These are phyloP conservation scores for Arthrobotrys entomopaga DNA, from an alignment of 2,329 filamentous ascomycete genomes.

Conservation along the genomic window DNA sequence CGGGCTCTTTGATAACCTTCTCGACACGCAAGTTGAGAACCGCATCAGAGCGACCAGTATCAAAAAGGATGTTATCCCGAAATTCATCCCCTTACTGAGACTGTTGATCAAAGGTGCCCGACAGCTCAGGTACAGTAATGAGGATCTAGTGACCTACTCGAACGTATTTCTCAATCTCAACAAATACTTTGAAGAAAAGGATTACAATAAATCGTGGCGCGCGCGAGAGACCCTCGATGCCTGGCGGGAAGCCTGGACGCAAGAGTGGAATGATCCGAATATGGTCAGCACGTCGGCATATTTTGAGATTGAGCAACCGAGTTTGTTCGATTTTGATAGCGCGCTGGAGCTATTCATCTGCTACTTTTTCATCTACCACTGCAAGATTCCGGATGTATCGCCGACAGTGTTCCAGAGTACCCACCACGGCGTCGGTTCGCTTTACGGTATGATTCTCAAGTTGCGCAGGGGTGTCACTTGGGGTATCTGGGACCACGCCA, in stretches of 20 bases:
- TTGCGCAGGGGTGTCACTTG: constrained; percentile 70
- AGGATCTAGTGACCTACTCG: constrained; percentile 64
- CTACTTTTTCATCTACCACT: constrained; percentile 69
- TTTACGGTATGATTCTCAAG: constrained; percentile 72
- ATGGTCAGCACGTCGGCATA: constrained; percentile 59
- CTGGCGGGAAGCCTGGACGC: constrained; percentile 66
- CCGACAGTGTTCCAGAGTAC: constrained; percentile 73
- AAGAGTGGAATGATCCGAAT: constrained; percentile 63
- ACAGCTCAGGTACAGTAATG: constrained; percentile 63
- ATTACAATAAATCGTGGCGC: constrained; percentile 66
- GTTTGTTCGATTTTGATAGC: constrained; percentile 60
- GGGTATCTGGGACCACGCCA: constrained; percentile 73
- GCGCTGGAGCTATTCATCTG: constrained; percentile 61
- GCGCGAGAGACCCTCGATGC: constrained; percentile 64
- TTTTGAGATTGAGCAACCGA: constrained; percentile 61
- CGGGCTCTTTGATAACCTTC: constrained; percentile 67
- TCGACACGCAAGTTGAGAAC: constrained; percentile 67
- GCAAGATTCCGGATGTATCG: constrained; percentile 68
- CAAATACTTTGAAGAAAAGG: constrained; percentile 66
- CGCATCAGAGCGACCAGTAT: constrained; percentile 63
- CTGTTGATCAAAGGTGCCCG: constrained; percentile 67
- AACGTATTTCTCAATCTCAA: constrained; percentile 66
- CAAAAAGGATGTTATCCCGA: constrained; percentile 65
- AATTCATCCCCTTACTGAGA: constrained; percentile 68
- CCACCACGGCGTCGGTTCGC: constrained; percentile 71